Evolutionary conservation across 805 yeast species (phyloP).

Genomic region (Cyberlindnera maclurae): DNA sequence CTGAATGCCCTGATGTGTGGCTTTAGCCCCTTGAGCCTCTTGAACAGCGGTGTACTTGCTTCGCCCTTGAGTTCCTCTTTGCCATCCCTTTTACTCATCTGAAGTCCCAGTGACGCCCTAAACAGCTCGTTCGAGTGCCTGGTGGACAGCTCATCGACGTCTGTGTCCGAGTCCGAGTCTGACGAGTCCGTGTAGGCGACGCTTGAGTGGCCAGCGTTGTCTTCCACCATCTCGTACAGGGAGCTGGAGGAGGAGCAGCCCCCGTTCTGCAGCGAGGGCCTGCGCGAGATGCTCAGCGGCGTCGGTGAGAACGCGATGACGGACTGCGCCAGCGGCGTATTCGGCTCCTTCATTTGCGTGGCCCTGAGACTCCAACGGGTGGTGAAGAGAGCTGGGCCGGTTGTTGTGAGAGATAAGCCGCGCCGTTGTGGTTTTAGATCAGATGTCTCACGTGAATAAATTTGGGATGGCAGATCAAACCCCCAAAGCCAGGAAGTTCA

Average conservation of each 20-base stretch:
- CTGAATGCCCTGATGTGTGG: slow-evolving; percentile 24
- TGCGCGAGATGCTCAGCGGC: slow-evolving; percentile 4
- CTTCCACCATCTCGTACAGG: slow-evolving; percentile 10
- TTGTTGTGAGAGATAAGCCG: no score
- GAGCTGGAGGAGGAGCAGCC: slow-evolving; percentile 13
- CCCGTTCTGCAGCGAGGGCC: slow-evolving; percentile 10
- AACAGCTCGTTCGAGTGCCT: slow-evolving; percentile 12
- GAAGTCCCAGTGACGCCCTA: slow-evolving; percentile 5
- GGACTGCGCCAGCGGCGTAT: slow-evolving; percentile 9
- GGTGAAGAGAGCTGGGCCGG: neutral
- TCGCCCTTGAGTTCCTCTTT: neutral
- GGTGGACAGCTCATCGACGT: slow-evolving; percentile 5
- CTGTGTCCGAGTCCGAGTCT: slow-evolving; percentile 13
- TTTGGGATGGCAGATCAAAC: no score
- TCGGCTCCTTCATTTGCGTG: slow-evolving; percentile 3
- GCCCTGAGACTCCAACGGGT: neutral
- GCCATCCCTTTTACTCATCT: slow-evolving; percentile 8
- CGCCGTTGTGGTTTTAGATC: neutral
- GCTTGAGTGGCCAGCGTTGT: slow-evolving; percentile 3
- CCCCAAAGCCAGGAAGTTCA: no score
- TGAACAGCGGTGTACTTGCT: slow-evolving; percentile 21
- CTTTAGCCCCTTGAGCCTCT: slow-evolving; percentile 20
- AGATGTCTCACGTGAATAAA: no score
- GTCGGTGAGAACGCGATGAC: slow-evolving; percentile 2
- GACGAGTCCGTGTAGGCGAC: slow-evolving; percentile 3